These are phyloP conservation scores for Xylaria flabelliformis DNA, from an alignment of 495 filamentous ascomycete genomes.

Conservation along the genomic window DNA sequence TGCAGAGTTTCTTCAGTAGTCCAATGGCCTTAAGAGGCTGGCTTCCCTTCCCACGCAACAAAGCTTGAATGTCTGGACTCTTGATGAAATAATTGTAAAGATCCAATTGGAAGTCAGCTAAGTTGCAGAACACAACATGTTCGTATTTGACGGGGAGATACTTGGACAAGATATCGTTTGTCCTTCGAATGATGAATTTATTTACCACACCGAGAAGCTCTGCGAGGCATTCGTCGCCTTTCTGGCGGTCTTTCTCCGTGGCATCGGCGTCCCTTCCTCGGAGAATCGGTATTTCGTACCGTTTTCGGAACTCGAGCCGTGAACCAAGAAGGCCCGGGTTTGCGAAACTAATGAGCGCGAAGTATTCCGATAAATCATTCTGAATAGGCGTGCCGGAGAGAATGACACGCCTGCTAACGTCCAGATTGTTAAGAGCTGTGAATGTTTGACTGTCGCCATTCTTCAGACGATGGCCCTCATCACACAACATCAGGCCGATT, in stretches of 20 bases:
- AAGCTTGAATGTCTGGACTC: conserved; percentile 90
- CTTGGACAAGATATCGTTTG: conserved; percentile 97
- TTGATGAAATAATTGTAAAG: conserved; percentile 97
- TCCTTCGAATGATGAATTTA: conserved; percentile 98
- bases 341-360: conserved; percentile 93
- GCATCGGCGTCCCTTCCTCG: conserved; percentile 91
- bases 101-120: conserved; percentile 88
- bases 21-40: conserved; percentile 97
- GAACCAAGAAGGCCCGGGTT: conserved; percentile 93
- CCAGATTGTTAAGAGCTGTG: conserved; percentile 84
- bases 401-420: conserved; percentile 91
- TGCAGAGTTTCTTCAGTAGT: conserved; percentile 97
- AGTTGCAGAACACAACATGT: conserved; percentile 99
- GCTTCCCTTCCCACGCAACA: conserved; percentile 92
- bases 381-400: conserved; percentile 97
- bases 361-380: conserved; percentile 97
- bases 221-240: conserved; percentile 80
- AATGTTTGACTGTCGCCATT: conserved; percentile 97
- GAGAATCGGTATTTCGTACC: conserved; percentile 91
- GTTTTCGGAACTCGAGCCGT: conserved; percentile 90
- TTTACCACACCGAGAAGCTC: conserved; percentile 89
- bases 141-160: conserved; percentile 99
- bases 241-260: conserved; percentile 78
- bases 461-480: conserved; percentile 98
- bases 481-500: conserved; percentile 95